Conservation (phyloP, 139 green algal genomes). For the Limnomonas spitsbergensis region DNA sequence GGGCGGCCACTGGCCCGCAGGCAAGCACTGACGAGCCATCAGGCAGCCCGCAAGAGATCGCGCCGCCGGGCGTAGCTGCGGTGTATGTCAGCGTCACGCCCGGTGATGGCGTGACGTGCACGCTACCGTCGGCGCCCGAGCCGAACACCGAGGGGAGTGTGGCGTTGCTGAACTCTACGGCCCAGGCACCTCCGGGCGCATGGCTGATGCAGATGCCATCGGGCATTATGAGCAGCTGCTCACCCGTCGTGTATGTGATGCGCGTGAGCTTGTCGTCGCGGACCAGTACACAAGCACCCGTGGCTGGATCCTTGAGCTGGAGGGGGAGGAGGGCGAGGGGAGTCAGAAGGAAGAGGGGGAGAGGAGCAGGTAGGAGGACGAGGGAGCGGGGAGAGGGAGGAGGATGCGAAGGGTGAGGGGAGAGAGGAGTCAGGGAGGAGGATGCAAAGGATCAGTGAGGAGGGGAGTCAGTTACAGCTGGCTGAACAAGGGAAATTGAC, state of each 20-base stretch:
- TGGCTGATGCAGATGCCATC: not conserved
- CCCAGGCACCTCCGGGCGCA: not conserved
- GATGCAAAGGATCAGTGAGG: too few species aligned
- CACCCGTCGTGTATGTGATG: not conserved
- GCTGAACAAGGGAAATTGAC: too few species aligned
- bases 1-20: constrained; percentile 13
- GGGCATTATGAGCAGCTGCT: not conserved
- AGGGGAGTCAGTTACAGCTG: too few species aligned
- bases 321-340: too few species aligned
- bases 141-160: not conserved
- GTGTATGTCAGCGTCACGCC: not conserved
- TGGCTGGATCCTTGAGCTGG: not conserved
- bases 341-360: too few species aligned
- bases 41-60: constrained; percentile 19
- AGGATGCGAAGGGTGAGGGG: too few species aligned
- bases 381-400: too few species aligned
- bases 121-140: not conserved
- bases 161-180: not conserved
- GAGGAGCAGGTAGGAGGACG: too few species aligned
- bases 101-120: not conserved
- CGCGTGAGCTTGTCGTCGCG: constrained; percentile 5
- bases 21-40: constrained; percentile 24
- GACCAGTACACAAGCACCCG: not conserved
- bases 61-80: constrained; percentile 10
- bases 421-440: too few species aligned